A percentile compares a stretch with the other conserved stretches of the same genome.
These are phyloP conservation scores for Eragrostis nindensis DNA, from an alignment of 176 grass and related monocot species.

Conservation along the genomic window DNA sequence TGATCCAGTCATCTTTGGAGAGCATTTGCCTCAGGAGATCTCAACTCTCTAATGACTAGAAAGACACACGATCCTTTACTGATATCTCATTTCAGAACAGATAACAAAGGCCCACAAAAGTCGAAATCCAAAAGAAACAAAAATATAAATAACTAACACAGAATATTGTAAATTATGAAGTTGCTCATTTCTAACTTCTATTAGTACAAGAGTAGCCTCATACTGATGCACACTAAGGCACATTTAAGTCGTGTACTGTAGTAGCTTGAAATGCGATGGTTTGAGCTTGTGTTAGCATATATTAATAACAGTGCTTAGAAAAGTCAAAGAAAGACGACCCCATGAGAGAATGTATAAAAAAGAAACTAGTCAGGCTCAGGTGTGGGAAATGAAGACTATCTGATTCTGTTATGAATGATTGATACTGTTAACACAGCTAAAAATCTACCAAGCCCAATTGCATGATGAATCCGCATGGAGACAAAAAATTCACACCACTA, in stretches of 20 bases:
- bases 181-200: background rate
- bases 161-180: background rate
- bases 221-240: background rate
- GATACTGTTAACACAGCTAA: background rate
- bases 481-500: background rate
- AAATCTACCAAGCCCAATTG: background rate
- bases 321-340: background rate
- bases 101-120: background rate
- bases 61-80: background rate
- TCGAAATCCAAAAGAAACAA: background rate
- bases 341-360: background rate
- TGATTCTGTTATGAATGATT: background rate
- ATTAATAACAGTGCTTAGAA: background rate
- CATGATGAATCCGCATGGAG: background rate
- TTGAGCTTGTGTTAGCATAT: background rate
- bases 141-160: background rate
- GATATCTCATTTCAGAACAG: background rate
- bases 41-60: background rate
- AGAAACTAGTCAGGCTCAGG: background rate
- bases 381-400: background rate
- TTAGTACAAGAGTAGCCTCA: background rate
- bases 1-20: background rate
- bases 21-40: background rate
- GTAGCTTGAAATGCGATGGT: background rate
- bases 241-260: background rate